A percentile compares a stretch with the other conserved stretches of the same genome.
Evolutionary conservation across 108 stramenopile genomes (phyloP).

Genomic region (Stephanodiscus triporus): DNA sequence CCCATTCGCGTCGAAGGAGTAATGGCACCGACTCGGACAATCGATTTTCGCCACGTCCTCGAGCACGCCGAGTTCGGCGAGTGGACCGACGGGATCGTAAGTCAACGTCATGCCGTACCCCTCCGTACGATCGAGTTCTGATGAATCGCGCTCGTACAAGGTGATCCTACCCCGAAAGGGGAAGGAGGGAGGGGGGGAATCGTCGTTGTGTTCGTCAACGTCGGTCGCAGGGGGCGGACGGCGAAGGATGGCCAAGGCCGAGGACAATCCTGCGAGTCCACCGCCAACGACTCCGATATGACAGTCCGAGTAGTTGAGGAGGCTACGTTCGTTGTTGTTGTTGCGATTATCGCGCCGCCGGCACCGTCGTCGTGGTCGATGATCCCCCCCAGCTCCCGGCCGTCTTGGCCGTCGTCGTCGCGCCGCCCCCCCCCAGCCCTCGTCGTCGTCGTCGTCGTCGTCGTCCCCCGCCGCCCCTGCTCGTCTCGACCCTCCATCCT

Average conservation of each 20-base stretch:
- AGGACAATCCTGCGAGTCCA: conserved; percentile 69
- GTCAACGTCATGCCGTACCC: conserved; percentile 88
- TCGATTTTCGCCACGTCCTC: conserved; percentile 69
- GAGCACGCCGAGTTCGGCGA: conserved; percentile 69
- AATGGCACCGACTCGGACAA: conserved; percentile 86
- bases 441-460: too few species aligned
- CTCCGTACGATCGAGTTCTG: conserved; percentile 51
- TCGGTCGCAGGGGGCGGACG: conserved; percentile 26
- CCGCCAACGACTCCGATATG: conserved; percentile 76
- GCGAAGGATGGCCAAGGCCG: conserved; percentile 59
- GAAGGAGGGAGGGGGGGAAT: background rate
- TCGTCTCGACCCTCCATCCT: too few species aligned
- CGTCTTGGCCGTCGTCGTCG: too few species aligned
- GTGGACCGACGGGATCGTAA: conserved; percentile 78
- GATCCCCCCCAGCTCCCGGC: too few species aligned
- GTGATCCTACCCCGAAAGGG: conserved; percentile 38
- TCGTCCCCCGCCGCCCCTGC: background rate
- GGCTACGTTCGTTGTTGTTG: too few species aligned
- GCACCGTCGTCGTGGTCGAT: background rate
- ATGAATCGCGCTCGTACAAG: conserved; percentile 71
- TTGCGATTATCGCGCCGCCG: background rate
- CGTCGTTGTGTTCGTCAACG: background rate
- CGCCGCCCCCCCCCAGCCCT: too few species aligned
- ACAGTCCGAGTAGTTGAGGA: background rate
- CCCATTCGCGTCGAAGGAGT: conserved; percentile 60